These are phyloP conservation scores for Metrosideros polymorpha DNA, from an alignment of 441 rosid species.

Conservation along the genomic window DNA sequence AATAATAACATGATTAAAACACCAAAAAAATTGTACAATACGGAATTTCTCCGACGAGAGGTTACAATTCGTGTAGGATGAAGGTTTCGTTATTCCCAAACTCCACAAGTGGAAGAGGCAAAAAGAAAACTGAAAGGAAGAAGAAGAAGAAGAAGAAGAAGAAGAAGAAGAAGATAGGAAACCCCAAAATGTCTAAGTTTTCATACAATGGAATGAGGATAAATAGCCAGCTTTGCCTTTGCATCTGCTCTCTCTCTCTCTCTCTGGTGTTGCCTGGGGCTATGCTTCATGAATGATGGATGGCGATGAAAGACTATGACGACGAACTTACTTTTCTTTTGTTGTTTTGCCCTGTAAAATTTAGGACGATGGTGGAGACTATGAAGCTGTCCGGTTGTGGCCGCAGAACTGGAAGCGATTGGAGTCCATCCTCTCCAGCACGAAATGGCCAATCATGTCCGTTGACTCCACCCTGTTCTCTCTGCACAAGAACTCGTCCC, in stretches of 20 bases:
- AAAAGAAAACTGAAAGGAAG: neutral
- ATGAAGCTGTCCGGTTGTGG: constrained; percentile 11
- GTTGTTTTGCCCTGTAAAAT: neutral
- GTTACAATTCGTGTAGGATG: neutral
- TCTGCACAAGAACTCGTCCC: constrained; percentile 83
- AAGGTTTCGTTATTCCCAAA: neutral
- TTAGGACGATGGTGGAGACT: constrained; percentile 10
- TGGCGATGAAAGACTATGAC: neutral
- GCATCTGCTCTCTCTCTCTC: neutral
- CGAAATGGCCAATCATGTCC: constrained; percentile 74
- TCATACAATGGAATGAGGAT: neutral
- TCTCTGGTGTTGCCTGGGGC: neutral
- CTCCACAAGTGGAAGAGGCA: neutral
- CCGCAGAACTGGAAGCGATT: constrained; percentile 42
- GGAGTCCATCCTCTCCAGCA: constrained; percentile 70
- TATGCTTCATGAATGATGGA: neutral
- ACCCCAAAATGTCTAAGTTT: neutral
- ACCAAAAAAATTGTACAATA: neutral
- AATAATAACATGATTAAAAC: neutral
- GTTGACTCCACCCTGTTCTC: constrained; percentile 64
- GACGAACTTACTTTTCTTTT: neutral
- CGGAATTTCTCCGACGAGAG: neutral
- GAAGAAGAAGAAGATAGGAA: neutral
- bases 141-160: too few relatives aligned
- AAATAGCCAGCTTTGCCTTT: neutral